Evolutionary conservation across 257 asterid genomes (phyloP).

Genomic region (Ballota nigra): DNA sequence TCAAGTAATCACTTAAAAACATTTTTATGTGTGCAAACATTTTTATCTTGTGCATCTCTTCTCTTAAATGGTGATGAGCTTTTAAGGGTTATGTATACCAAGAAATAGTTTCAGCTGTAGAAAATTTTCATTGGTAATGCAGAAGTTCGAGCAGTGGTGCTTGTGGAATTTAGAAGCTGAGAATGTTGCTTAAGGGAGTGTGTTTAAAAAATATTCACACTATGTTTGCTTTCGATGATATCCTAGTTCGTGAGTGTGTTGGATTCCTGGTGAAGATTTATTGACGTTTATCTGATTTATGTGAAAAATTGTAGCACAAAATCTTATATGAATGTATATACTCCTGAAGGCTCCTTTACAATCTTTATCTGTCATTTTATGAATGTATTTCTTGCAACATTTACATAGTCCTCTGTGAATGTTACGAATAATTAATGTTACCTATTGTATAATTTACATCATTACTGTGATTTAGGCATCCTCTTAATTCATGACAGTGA

Average conservation of each 20-base stretch:
- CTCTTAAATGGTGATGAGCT: constrained; percentile 12
- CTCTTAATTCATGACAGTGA: constrained; percentile 27
- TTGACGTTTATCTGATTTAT: neutral
- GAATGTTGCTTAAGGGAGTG: neutral
- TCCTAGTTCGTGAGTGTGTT: neutral
- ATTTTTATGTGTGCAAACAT: neutral
- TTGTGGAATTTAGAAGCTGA: constrained; percentile 7
- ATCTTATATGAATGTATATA: no score
- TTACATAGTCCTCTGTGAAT: neutral
- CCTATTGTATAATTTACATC: constrained; percentile 4
- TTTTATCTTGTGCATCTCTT: constrained; percentile 1
- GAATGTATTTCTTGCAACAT: neutral
- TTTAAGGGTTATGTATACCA: neutral
- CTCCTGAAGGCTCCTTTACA: neutral
- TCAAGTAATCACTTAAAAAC: neutral
- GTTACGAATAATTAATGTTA: neutral
- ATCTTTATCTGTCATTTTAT: neutral
- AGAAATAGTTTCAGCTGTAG: constrained; percentile 10
- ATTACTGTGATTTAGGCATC: constrained; percentile 14
- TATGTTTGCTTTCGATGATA: neutral
- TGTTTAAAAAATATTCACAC: neutral
- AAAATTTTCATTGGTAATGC: neutral
- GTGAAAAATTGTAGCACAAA: neutral
- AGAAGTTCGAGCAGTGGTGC: neutral
- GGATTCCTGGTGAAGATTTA: neutral